Evolutionary conservation across 208 protist species (phyloP).

Genomic region (Trypanosoma cruzi): DNA sequence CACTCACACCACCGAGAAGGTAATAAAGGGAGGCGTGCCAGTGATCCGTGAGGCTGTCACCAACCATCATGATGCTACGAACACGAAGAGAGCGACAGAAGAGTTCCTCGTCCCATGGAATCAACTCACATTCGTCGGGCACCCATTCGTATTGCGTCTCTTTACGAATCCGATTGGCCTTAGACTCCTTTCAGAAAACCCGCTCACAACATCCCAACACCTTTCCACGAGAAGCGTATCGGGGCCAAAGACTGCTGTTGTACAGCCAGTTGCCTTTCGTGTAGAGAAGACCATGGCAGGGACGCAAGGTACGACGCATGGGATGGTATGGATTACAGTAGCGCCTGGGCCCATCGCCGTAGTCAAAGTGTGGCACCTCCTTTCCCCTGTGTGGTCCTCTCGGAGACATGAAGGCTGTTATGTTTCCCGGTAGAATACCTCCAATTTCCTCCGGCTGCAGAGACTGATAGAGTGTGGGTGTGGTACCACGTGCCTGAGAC

Average conservation of each 20-base stretch:
- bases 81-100: constrained; percentile 30
- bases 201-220: constrained; percentile 26
- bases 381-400: constrained; percentile 10
- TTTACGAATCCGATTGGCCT: constrained; percentile 3
- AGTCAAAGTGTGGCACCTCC: constrained; percentile 11
- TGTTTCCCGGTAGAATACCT: neutral
- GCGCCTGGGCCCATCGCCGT: constrained; percentile 3
- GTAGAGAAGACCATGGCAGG: constrained; percentile 4
- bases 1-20: constrained; percentile 19
- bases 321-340: constrained; percentile 22
- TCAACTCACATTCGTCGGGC: constrained; percentile 29
- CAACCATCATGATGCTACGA: constrained; percentile 31
- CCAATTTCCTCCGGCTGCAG: constrained; percentile 3
- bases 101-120: constrained; percentile 28
- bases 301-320: constrained; percentile 14
- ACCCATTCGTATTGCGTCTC: constrained; percentile 30
- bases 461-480: constrained; percentile 1
- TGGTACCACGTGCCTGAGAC: neutral
- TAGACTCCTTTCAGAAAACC: constrained; percentile 12
- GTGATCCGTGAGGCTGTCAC: constrained; percentile 31
- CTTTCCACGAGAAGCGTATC: constrained; percentile 11
- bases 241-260: constrained; percentile 2
- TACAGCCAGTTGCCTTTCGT: constrained; percentile 24
- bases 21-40: constrained; percentile 35
- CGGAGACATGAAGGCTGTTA: constrained; percentile 13